Base-by-base conservation (phyloP, 2,329 filamentous ascomycete genomes). In the Aspergillus brasiliensis region DNA sequence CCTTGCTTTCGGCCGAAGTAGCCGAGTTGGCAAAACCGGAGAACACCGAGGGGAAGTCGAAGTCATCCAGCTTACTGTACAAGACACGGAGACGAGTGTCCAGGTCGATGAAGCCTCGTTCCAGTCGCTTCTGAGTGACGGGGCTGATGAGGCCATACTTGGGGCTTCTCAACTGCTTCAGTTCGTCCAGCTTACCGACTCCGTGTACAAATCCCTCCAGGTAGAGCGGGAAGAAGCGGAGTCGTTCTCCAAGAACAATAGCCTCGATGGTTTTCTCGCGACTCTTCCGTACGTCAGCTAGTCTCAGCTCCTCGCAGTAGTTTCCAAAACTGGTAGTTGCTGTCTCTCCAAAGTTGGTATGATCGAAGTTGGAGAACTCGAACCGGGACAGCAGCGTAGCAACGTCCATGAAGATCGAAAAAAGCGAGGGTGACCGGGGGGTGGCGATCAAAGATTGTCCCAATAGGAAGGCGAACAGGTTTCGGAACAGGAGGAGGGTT, bases 201-300 rank as follows among this genome's bases (percentile, higher is more conserved):
- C 89, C 92, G 74, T 98, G 95, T 5, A 92, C 88, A 70, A 97
- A 98, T 0, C 91, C 92, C 75, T 97, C 92, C 60, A 91, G 91
- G 77, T 96, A 98, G 2, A 99, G 83, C 7, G 88, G 84, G 69
- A 89, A 86, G 51, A 86, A 96, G 59, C 88, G 88, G 87, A 98
- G 91, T 38, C 86, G 86, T 77, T 99, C 94, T 58, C 91, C 93
- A 10, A 99, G 81, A n/a, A 98, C 84, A 49, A 98, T 83, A 0
- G 89, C 91, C 76, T 98, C 92, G 23, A 98, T 82, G 0, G 91
- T 97, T 82, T 95, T 96, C 71, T 97, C 92, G 25, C 89, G 85
- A 72, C 91, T 96, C 61, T 85, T 80, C 57, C 92, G 84, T 49
- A 97, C 89, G 75, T 98, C 94, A 3, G 86, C 89, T 31, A 98